Evolutionary conservation across 2,329 filamentous ascomycete species (phyloP), one percentile per base, ranked within the genome.

Genomic region (Hymenoscyphus infarciens): DNA sequence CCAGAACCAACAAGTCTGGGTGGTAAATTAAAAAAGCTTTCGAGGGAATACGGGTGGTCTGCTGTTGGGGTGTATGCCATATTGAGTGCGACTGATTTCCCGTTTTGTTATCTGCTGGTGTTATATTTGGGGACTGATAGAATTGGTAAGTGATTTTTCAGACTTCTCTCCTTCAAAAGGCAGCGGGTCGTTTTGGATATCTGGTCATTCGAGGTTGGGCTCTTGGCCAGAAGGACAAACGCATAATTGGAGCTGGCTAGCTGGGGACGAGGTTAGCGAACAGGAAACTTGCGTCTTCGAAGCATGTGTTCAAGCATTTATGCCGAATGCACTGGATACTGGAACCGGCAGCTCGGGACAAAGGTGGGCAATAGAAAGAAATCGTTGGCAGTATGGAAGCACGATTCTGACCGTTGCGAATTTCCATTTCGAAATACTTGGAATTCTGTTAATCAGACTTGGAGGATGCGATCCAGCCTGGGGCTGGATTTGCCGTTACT

Each of bases 51-150:
- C 76, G 95, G 95, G 49, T 98, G 93, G 92, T 84, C 90, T 3
- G 93, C 93, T 0, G 77, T 97, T 5, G 94, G 92, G n/a, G 91
- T 99, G 15, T 99, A 99, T 76, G 77, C 97, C 11, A 82, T 81
- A 1, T 78, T 99, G 61, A 93, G 90, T 52, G 89, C 90, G 42
- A 78, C 97, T 59, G 95, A 99, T 77, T 96, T 98, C 68, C 95
- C 95, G 0, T 91, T 98, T 74, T 98, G 94, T 78, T 99, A 97
- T 78, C 77, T 96, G 61, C 86, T 95, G 10, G 95, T 99, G 56
- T 85, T 88, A 62, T 79, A 87, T 59, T 83, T 97, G 1, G 95
- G 95, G 16, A 90, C 91, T 0, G 95, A 99, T 29, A 85, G 84
- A 61, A 95, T 99, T 71, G 93, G 92, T 82, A 77, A 79, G 79